Evolutionary conservation across 2,329 filamentous ascomycete genomes (phyloP).

Genomic region (Akanthomyces dipterigenus): DNA sequence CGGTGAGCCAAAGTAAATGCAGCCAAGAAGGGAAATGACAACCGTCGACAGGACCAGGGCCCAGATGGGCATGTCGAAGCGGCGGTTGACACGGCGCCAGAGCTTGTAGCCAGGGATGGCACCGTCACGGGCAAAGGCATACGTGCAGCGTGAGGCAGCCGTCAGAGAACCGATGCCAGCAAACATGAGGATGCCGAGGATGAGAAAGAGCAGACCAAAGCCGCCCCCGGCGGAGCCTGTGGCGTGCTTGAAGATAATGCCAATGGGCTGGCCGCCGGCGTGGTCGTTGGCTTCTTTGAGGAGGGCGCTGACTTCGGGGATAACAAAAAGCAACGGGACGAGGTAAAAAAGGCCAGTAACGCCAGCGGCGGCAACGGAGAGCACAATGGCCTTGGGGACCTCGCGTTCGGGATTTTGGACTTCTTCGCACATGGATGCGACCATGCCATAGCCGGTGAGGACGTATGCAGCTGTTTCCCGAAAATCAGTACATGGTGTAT

Average conservation of each 20-base stretch:
- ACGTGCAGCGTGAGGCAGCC: constrained; percentile 66
- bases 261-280: constrained; percentile 60
- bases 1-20: constrained; percentile 73
- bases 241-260: constrained; percentile 66
- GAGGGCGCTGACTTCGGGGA: constrained; percentile 59
- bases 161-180: constrained; percentile 70
- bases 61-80: constrained; percentile 63
- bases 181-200: constrained; percentile 71
- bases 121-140: constrained; percentile 68
- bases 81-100: constrained; percentile 59
- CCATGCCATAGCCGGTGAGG: constrained; percentile 44
- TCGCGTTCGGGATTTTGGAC: constrained; percentile 55
- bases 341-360: constrained; percentile 58
- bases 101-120: constrained; percentile 63
- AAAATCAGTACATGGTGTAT: constrained; percentile 29
- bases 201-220: constrained; percentile 68
- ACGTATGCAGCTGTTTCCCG: constrained; percentile 29
- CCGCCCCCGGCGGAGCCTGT: constrained; percentile 67
- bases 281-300: constrained; percentile 52
- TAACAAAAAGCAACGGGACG: constrained; percentile 68
- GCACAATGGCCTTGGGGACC: constrained; percentile 62
- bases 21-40: constrained; percentile 64
- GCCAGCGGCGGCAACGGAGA: constrained; percentile 58
- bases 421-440: constrained; percentile 51
- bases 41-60: constrained; percentile 61